Evolutionary conservation across 1,284 basidiomycete species (phyloP), one percentile per base, ranked within the genome.

Genomic region (Fistulinella staudtii): DNA sequence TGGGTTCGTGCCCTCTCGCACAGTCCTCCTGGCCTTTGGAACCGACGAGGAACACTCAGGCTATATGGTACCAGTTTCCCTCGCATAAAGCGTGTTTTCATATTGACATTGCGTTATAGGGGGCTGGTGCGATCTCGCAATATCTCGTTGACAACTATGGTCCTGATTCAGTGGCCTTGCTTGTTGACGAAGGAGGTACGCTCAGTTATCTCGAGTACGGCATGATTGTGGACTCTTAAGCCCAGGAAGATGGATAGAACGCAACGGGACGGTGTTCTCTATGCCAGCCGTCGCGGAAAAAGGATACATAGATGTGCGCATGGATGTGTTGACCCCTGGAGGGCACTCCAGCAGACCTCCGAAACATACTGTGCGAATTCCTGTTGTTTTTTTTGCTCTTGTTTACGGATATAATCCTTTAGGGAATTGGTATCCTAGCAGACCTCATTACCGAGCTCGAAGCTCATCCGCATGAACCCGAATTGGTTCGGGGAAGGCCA

Each of bases 21-120:
- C 72, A 0, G 66, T 83, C 39, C 71, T 85, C 6, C 62, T 82
- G 15, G 74, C 77, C 8, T 77, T 75, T 25, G 82, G 83, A 9
- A 79, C 77, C 49, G 83, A 85, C 57, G 82, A 85, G 58, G 82
- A 85, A 65, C 70, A 70, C 20, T 65, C 70, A 39, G 80, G 79
- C 36, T 70, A 74, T 36, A 65, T 67, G 41, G 47, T 52, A 53
- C 24, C 23, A 38, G 34, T 18, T 4, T n/a, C 4, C 5, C 28
- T 14, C 14, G 36, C 35, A 5, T 29, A n/a, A n/a, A n/a, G n/a
- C n/a, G 21, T 25, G 15, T 24, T 10, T 35, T 39, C 10, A 41
- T 24, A 15, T 15, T 41, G 14, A 54, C 14, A 4, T 37, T 33
- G 44, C 48, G 15, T 18, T n/a, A n/a, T n/a, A 61, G 58, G 61